Evolutionary conservation across 495 filamentous ascomycete genomes (phyloP), one percentile per base, ranked within the genome.

Genomic region (Penicillium diatomitis): DNA sequence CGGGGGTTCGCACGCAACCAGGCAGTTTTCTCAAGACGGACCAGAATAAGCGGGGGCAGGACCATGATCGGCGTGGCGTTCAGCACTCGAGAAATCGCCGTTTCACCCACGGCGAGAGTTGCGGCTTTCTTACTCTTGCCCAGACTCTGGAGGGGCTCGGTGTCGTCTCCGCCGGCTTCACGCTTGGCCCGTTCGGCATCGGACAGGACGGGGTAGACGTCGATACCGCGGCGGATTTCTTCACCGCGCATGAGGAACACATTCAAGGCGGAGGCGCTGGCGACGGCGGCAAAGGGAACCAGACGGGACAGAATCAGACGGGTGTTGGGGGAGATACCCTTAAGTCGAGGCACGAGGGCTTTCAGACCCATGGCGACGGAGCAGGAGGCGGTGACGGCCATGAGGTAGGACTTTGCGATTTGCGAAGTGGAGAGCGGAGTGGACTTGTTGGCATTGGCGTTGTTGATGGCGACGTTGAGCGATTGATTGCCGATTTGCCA

Each of bases 401-500:
- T 76, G 61, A 87, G 76, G 75, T 97, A 98, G 53, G 90, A 96
- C 60, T 91, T 80, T 48, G 81, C 78, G 54, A 98, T 81, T 52
- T 88, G 88, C 5, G 81, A 79, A 49, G 78, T 77, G 30, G 87
- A 86, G 3, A 96, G 76, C 0, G 90, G 86, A 2, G 88, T 87
- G 11, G 88, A 94, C 62, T 98, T 98, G 77, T 98, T 98, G 36
- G 92, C 86, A 67, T 98, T 98, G 62, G 90, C 83, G 65, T 79
- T 86, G 77, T 98, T 98, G 75, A 98, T 92, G 38, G 87, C 90
- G 11, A 98, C 92, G 61, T 98, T 97, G 51, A 98, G 86, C 8
- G 89, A 95, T 66, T 98, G 92, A 68, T 98, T 98, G 39, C 87
- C 81, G 47, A 96, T 82, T 73, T 98, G 92, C 92, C 92, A 98